Conservation (phyloP, 768 basidiomycete species). For the Tylopilus felleus region DNA sequence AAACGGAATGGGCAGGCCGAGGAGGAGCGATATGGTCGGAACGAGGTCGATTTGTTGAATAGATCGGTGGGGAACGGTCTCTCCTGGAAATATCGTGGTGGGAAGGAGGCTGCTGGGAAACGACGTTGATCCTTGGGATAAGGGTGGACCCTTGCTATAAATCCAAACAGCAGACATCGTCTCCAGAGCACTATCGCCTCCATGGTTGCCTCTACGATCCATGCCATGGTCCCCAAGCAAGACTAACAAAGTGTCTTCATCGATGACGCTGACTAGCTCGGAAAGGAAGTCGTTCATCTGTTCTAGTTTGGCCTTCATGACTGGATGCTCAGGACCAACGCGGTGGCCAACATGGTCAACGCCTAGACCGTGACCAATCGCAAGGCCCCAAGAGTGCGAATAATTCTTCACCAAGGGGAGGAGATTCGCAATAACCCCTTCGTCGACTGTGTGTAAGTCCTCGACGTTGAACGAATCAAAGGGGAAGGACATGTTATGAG, state of each 20-base stretch:
- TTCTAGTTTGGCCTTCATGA: slow-evolving; percentile 78
- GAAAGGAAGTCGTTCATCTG: slow-evolving; percentile 85
- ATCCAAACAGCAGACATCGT: slow-evolving; percentile 88
- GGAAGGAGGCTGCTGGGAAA: slow-evolving; percentile 54
- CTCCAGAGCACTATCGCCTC: slow-evolving; percentile 84
- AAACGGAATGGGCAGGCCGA: slow-evolving; percentile 92
- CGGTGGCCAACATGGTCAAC: slow-evolving; percentile 97
- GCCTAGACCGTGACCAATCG: slow-evolving; percentile 91
- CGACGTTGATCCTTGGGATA: slow-evolving; percentile 35
- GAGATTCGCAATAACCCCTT: slow-evolving; percentile 81
- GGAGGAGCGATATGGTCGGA: slow-evolving; percentile 81
- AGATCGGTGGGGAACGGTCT: slow-evolving; percentile 49
- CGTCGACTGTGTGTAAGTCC: slow-evolving; percentile 93
- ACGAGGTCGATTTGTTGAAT: slow-evolving; percentile 94
- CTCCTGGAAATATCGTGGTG: slow-evolving; percentile 58
- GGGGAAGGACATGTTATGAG: slow-evolving; percentile 69
- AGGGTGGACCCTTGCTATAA: slow-evolving; percentile 70
- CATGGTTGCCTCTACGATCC: slow-evolving; percentile 93
- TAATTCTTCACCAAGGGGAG: slow-evolving; percentile 67
- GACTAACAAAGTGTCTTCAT: slow-evolving; percentile 88
- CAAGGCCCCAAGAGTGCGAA: slow-evolving; percentile 70
- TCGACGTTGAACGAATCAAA: slow-evolving; percentile 99
- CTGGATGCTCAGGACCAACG: slow-evolving; percentile 83
- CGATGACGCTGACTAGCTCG: slow-evolving; percentile 67
- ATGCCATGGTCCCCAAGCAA: slow-evolving; percentile 97